A percentile compares a stretch with the other conserved stretches of the same genome.
phyloP scores from a whole-genome alignment of 2,329 filamentous ascomycete species.

The Xylariales sp. region DNA sequence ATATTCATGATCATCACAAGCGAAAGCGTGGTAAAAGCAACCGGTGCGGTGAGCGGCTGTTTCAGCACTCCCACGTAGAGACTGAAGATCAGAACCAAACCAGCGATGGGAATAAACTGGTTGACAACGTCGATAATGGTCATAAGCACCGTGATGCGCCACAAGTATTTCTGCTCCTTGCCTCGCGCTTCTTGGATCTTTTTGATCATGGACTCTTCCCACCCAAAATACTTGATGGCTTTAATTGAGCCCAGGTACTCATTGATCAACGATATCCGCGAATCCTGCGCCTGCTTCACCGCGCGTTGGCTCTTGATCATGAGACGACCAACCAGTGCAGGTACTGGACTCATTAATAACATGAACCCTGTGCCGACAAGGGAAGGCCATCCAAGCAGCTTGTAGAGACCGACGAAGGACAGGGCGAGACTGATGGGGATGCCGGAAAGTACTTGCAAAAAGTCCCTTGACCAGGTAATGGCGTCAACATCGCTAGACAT shows the following conservation, averaged over 20 bases:
- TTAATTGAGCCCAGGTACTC: constrained; percentile 55
- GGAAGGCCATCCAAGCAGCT: constrained; percentile 51
- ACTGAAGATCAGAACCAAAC: constrained; percentile 50
- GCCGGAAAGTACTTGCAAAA: constrained; percentile 41
- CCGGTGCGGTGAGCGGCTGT: constrained; percentile 46
- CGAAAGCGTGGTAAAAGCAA: constrained; percentile 52
- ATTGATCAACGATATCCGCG: constrained; percentile 51
- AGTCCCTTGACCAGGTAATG: constrained; percentile 46
- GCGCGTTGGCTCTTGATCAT: constrained; percentile 47
- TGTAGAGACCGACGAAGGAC: constrained; percentile 48
- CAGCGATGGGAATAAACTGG: constrained; percentile 47
- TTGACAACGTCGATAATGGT: too few species aligned
- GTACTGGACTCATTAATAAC: constrained; percentile 43
- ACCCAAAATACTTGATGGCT: constrained; percentile 58
- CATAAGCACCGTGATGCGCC: constrained; percentile 45
- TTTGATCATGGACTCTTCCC: constrained; percentile 50
- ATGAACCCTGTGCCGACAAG: constrained; percentile 47
- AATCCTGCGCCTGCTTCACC: constrained; percentile 52
- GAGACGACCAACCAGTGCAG: constrained; percentile 40
- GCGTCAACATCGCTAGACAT: constrained; percentile 57
- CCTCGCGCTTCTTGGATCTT: constrained; percentile 44
- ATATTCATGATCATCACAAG: constrained; percentile 48
- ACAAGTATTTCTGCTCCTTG: constrained; percentile 49
- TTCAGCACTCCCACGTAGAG: constrained; percentile 44
- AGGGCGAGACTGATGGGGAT: constrained; percentile 42